These are phyloP conservation scores for Lonicera japonica DNA, from an alignment of 129 eudicot species.

Conservation along the genomic window DNA sequence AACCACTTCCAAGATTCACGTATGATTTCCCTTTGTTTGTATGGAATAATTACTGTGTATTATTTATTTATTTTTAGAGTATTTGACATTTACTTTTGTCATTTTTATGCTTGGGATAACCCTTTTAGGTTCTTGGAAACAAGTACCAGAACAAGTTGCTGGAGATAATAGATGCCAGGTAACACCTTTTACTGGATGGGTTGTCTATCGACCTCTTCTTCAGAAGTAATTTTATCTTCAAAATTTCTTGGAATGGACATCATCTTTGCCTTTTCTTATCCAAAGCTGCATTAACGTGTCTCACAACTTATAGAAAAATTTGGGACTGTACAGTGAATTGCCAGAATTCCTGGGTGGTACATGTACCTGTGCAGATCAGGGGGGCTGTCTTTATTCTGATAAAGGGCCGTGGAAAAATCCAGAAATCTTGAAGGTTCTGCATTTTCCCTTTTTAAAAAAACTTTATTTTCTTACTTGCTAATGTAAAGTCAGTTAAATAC, in stretches of 20 bases:
- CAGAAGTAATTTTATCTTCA: neutral
- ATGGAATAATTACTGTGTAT: neutral
- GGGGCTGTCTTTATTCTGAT: constrained; percentile 90
- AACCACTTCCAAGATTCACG: constrained; percentile 96
- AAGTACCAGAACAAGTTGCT: constrained; percentile 84
- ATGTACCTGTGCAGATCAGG: constrained; percentile 83
- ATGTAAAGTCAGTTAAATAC: neutral
- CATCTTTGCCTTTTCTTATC: neutral
- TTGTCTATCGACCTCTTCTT: neutral
- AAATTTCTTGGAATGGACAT: too few relatives aligned
- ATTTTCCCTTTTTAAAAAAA: neutral
- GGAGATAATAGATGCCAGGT: constrained; percentile 88
- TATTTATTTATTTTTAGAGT: neutral
- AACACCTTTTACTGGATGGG: neutral
- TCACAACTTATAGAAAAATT: neutral
- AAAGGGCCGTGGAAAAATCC: constrained; percentile 98
- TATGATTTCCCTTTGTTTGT: constrained; percentile 20
- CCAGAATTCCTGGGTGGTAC: constrained; percentile 89
- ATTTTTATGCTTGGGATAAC: neutral
- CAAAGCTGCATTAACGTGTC: neutral
- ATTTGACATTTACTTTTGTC: neutral
- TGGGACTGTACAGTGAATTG: constrained; percentile 56
- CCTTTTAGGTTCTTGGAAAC: constrained; percentile 76
- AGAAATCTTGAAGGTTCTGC: constrained; percentile 63
- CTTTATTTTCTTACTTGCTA: too few relatives aligned